Base-by-base conservation (phyloP, 2,329 filamentous ascomycete species). In the Aureobasidium sp. region DNA sequence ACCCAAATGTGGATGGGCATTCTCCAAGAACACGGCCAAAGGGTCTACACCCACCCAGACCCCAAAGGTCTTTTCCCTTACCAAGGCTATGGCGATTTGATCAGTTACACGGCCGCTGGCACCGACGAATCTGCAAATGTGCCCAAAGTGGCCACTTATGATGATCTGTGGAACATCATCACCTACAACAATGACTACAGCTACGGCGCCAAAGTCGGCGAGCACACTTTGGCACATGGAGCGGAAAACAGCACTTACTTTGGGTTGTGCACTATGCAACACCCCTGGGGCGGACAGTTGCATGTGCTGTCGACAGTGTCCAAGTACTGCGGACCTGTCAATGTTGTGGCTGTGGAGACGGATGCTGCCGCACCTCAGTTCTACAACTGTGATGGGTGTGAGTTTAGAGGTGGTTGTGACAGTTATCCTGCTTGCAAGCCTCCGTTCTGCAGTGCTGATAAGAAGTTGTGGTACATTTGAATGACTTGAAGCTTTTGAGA, bases 321-420 rank as follows among this genome's bases (percentile, higher is more conserved):
- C 7, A 32, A 44, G 19, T 44, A 30, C n/a, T 44, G 41, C 41
- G 2, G 3, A 5, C 41, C 41, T 44, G 19, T 30, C 41, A 12
- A 19, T 2, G 16, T 44, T 14, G 11, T 14, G 3, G 27, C 22
- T 4, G 41, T 30, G 17, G n/a, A 30, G 5, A 44, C 41, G 11
- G 14, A 30, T 10, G 41, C 22, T 12, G 41, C 25, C 17, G 41
- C 41, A 21, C 41, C 27, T 3, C 41, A 44, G n/a, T 44, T 44
- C 27, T 44, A 44, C 41, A 44, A 44, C 27, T 44, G 41, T 14
- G 41, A 44, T 21, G 41, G 41, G 6, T 32, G 41, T n/a, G 41
- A 44, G 17, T 44, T 30, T 5, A 44, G 27, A 32, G 17, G 41
- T 17, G 5, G 8, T 30, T 42, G n/a, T 16, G 25, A 44, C n/a